Evolutionary conservation across 164 flowering plant species (phyloP), one percentile per base, ranked within the genome.

Genomic region (Vitis cinerea): DNA sequence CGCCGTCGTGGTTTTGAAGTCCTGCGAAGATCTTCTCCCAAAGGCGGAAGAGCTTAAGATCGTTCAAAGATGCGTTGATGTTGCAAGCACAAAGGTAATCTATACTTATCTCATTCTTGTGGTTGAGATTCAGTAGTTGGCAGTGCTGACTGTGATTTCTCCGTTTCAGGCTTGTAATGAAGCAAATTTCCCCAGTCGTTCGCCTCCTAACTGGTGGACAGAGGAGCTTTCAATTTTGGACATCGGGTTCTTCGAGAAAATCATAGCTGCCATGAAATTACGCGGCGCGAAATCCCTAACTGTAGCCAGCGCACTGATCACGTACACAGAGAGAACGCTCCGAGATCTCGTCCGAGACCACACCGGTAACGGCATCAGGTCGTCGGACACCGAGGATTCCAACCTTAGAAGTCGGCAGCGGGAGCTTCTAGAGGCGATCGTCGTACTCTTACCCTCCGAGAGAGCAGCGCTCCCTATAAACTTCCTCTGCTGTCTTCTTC

Each of bases 191-290:
- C 94, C 97, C 0, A 86, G 88, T 71, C 88, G 92, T 1, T 76
- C 90, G 1, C 98, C 96, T 0, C 82, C 92, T 3, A 91, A 89
- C 64, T 93, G 98, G 98, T 95, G 99, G 99, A 83, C 90, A 4
- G 92, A 87, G 59, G 99, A 95, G 77, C 80, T 95, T 2, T 63
- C 90, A 1, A 80, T 87, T 63, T 65, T 93, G 6, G 81, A 83
- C 70, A 74, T 91, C 14, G 61, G 59, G 5, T 85, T 80, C 63
- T 84, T 93, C 66, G 70, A 70, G 30, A 86, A 71, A 74, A 66
- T 95, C 51, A 63, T 91, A 8, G n/a, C 81, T 1, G 70, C 84
- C 44, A 87, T 95, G 93, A 91, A 85, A 57, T 70, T 72, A 5
- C 83, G 91, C 0, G 92, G 93, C 3, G 86, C 92, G 1, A 93